Conservation (phyloP, 1,284 basidiomycete species). For the Heterobasidion occidentale region DNA sequence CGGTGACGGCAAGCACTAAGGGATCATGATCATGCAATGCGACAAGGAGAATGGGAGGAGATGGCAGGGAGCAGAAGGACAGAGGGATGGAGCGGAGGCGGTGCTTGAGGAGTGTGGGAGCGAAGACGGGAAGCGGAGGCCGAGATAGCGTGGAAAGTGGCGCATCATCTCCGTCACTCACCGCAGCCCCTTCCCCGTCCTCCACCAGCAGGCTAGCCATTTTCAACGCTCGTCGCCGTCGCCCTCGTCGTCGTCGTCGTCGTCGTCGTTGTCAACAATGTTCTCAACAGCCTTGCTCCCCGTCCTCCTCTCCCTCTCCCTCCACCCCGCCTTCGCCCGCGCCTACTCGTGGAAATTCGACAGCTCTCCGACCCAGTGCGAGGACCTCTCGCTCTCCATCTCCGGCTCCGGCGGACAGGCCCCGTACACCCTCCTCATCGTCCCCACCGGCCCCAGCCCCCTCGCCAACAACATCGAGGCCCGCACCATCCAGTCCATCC, state of each 20-base stretch:
- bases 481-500: conserved; percentile 48
- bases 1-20: too few species aligned
- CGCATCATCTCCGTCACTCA: too few species aligned
- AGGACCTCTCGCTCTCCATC: conserved; percentile 48
- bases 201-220: background rate
- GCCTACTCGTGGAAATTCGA: conserved; percentile 58
- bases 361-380: conserved; percentile 52
- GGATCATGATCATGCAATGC: too few species aligned
- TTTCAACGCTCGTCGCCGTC: background rate
- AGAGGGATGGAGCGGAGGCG: too few species aligned
- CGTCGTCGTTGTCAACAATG: background rate
- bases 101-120: too few species aligned
- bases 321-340: conserved; percentile 21
- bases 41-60: too few species aligned
- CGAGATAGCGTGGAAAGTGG: too few species aligned
- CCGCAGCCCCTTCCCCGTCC: too few species aligned
- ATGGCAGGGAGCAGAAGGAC: too few species aligned
- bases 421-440: conserved; percentile 57
- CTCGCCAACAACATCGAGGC: conserved; percentile 55
- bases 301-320: conserved; percentile 20
- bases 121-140: too few species aligned
- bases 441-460: conserved; percentile 59
- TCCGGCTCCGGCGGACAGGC: conserved; percentile 41
- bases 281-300: conserved; percentile 9
- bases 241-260: too few species aligned